phyloP scores from a whole-genome alignment of 495 filamentous ascomycete species.

The Aspergillus sparsus region DNA sequence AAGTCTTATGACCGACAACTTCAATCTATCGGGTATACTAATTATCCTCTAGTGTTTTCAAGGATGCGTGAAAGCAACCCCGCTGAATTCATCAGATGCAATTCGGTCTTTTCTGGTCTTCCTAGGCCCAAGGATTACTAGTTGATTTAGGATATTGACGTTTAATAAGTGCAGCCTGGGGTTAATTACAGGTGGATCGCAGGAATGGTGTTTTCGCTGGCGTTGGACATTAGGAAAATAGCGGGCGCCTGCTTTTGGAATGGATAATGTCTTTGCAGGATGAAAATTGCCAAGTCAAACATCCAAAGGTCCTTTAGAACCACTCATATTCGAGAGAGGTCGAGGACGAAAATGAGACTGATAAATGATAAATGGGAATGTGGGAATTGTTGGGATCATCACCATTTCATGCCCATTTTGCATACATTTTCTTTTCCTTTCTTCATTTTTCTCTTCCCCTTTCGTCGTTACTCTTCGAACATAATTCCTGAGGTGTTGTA shows the following conservation, averaged over 20 bases:
- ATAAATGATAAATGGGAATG: not conserved
- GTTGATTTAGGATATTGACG: not conserved
- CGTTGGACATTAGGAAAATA: not conserved
- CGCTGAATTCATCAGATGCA: not conserved
- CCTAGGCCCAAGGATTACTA: not conserved
- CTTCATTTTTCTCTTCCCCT: constrained; percentile 3
- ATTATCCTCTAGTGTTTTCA: constrained; percentile 39
- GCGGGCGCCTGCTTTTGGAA: not conserved
- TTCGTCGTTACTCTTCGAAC: not conserved
- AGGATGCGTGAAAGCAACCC: constrained; percentile 26
- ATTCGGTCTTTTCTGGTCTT: not conserved
- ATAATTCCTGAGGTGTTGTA: not conserved
- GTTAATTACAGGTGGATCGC: not conserved
- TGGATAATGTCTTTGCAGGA: not conserved
- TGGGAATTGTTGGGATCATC: not conserved
- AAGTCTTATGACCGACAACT: constrained; percentile 21
- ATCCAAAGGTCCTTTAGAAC: not conserved
- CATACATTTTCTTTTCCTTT: not conserved
- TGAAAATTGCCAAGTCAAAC: not conserved
- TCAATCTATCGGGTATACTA: constrained; percentile 17
- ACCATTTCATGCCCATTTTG: not conserved
- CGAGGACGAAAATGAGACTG: not conserved
- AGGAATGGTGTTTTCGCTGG: not conserved
- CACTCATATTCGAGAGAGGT: not conserved
- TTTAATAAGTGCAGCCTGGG: not conserved